Conservation (phyloP, 176 grass and related monocot genomes). For the Eremochloa ophiuroides region DNA sequence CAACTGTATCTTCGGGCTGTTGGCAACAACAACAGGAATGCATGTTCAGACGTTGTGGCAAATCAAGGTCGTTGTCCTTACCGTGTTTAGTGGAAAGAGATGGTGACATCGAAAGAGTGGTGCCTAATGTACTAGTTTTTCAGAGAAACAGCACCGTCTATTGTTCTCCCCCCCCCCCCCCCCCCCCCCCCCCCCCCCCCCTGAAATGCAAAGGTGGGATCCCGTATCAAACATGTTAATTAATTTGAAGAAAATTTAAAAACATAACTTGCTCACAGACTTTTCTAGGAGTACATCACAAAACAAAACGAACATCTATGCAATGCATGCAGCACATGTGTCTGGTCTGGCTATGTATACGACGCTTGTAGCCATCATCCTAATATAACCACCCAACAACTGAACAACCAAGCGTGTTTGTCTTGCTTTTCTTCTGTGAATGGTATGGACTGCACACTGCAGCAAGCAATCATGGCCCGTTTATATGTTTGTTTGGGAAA, state of each 20-base stretch:
- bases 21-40: background rate
- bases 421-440: background rate
- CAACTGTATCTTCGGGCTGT: background rate
- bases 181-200: no score
- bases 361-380: background rate
- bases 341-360: background rate
- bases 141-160: background rate
- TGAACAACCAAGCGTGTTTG: background rate
- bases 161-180: background rate
- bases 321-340: background rate
- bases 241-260: background rate
- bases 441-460: background rate
- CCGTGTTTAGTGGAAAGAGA: background rate
- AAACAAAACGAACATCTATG: background rate
- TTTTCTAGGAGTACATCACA: background rate
- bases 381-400: background rate
- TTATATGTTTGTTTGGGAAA: background rate
- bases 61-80: background rate
- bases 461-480: background rate
- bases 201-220: background rate
- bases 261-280: background rate
- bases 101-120: background rate
- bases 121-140: background rate
- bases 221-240: background rate
- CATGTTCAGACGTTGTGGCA: background rate